phyloP scores from a whole-genome alignment of 805 yeast genomes.

The Lipomyces lipofer region DNA sequence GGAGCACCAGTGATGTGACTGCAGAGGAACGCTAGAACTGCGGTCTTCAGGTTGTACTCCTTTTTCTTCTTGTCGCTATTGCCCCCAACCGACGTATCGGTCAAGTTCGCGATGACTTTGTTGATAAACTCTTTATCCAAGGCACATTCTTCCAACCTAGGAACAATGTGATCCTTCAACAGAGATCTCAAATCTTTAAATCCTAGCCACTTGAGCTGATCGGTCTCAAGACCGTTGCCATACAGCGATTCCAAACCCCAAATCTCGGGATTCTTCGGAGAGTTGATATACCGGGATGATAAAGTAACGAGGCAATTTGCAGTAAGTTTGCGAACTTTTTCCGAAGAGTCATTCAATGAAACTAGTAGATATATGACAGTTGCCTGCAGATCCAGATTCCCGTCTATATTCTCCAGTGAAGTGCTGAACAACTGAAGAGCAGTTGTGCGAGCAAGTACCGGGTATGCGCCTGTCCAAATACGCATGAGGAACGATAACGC shows the following conservation, averaged over 20 bases:
- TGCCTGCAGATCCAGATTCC: conserved; percentile 40
- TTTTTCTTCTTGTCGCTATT: conserved; percentile 32
- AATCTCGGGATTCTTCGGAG: conserved; percentile 30
- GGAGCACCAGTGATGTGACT: conserved; percentile 61
- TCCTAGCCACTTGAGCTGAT: conserved; percentile 53
- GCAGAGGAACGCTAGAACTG: conserved; percentile 63
- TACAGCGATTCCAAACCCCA: conserved; percentile 50
- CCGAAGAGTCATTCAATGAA: conserved; percentile 40
- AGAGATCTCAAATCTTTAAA: conserved; percentile 63
- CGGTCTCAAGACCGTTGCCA: conserved; percentile 48
- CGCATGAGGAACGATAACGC: conserved; percentile 39
- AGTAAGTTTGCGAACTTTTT: conserved; percentile 38
- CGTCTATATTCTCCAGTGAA: conserved; percentile 25
- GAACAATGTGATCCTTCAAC: conserved; percentile 42
- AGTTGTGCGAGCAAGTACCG: conserved; percentile 40
- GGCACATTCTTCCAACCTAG: conserved; percentile 46
- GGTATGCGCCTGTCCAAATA: conserved; percentile 39
- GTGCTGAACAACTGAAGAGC: conserved; percentile 37
- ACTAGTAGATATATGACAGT: conserved; percentile 38
- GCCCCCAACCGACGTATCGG: conserved; percentile 36
- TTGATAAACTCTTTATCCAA: conserved; percentile 53
- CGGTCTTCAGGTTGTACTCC: conserved; percentile 37
- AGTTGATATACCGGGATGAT: conserved; percentile 28
- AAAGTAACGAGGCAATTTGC: conserved; percentile 33
- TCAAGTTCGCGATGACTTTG: conserved; percentile 8